Base-by-base conservation (phyloP, 345 rosid genomes). In the Litchi chinensis region DNA sequence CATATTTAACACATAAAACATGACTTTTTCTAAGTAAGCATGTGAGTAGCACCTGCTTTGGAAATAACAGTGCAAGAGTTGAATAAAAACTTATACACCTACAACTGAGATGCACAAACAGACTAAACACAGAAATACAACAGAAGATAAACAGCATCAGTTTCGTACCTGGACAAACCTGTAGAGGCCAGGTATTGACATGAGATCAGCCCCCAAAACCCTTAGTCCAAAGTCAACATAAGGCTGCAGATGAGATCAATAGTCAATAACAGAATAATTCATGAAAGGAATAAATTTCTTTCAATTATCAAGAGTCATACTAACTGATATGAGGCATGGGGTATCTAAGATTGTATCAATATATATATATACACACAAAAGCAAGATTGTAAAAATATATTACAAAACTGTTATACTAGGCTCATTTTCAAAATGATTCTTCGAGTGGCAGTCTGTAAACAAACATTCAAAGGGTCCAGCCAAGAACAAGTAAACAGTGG, bases 151-250 rank as follows among this genome's bases (percentile, higher is more conserved):
- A 22, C 39, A 54, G 15, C 24, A 41, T 56, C 74, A 69, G 64
- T 10, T 65, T 65, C 28, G n/a, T 70, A 95, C 99, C 97, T 95
- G 99, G 80, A 91, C 95, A 81, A 94, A 80, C 84, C 97, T 83
- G 88, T 95, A 95, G 79, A 94, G 87, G 71, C 98, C 99, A 75
- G 98, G 99, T 79, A 95, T 95, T 57, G 99, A 89, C 99, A 95
- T 95, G 77, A 95, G 93, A 89, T 95, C 99, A 75, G 95, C 98
- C 68, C 99, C 99, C 40, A 92, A 65, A 74, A 95, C 92, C 87
- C 90, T 95, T 22, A 95, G 88, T 24, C 99, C 99, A 86, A 94
- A 95, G 86, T 95, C 98, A 79, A 95, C 90, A 77, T 95, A 95
- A 50, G 98, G 99, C 99, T 95, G 92, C 86, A 85, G 60, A 75